Evolutionary conservation across 2,329 filamentous ascomycete species (phyloP), one percentile per base, ranked within the genome.

Genomic region (Beauveria scarabaeidicola): DNA sequence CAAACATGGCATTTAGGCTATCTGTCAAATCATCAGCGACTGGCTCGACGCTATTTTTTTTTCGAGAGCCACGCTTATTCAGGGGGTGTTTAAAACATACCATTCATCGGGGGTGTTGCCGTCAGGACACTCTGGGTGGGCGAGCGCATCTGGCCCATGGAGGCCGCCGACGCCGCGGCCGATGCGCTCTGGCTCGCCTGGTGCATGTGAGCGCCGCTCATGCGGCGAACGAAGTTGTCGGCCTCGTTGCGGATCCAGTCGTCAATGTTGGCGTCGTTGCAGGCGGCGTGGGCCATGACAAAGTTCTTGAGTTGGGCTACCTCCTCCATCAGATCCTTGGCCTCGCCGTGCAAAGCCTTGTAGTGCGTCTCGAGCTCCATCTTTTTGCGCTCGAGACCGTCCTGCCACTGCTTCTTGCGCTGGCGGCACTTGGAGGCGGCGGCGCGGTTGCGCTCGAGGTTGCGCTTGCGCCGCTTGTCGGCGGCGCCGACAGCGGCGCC

Each of bases 401-500:
- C 71, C 23, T 80, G 75, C 75, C 77, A 81, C 64, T 76, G 72
- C 70, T 82, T 84, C 66, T 82, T 82, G 71, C 89, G 89, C 66
- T 87, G 81, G 3, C 88, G 82, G 67, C 87, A 91, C 68, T 90
- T 90, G 69, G 84, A 87, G 1, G 88, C 88, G 0, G 88, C 88
- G 2, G 88, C 74, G 10, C 88, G 80, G 69, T 91, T 91, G 62
- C 87, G 82, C 70, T 89, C 85, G 0, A 90, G 77, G 65, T 75
- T 78, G 29, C 82, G 76, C 65, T 81, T 83, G 5, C 62, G 46
- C 8, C 68, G 68, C 1, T 73, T 70, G 10, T 77, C 74, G 3
- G 65, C 68, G 1, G 63, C 61, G 25, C 38, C 58, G 9, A 40
- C 11, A 59, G 32, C 25, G 23, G 52, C 44, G 17, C 27, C 13